A percentile compares a stretch with the other conserved stretches of the same genome.
phyloP scores from a whole-genome alignment of 73 alveolate species.

The Paramecium pentaurelia region DNA sequence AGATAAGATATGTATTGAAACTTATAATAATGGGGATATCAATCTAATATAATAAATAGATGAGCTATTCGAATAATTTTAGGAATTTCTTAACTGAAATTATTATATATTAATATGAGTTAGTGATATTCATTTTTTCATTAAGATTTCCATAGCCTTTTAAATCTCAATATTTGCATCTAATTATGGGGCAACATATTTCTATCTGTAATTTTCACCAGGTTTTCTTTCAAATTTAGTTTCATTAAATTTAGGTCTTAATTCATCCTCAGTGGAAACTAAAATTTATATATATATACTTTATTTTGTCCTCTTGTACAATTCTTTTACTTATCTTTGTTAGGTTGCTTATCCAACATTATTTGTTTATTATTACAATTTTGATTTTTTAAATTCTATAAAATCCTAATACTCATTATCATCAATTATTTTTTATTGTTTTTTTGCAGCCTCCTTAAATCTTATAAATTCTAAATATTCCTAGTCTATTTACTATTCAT shows the following conservation, averaged over 20 bases:
- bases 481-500: not conserved
- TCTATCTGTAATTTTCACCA: conserved; percentile 3
- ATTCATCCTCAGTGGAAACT: not conserved
- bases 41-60: not conserved
- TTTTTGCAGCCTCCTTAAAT: not conserved
- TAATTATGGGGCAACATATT: not conserved
- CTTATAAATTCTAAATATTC: conserved; percentile 1
- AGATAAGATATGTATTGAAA: not conserved
- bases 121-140: not conserved
- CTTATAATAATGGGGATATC: not conserved
- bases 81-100: not conserved
- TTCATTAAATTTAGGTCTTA: not conserved
- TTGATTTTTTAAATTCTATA: not conserved
- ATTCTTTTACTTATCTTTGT: not conserved
- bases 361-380: not conserved
- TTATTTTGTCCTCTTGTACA: not conserved
- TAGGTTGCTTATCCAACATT: not conserved
- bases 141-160: conserved; percentile 10
- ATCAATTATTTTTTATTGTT: not conserved
- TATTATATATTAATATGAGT: not conserved
- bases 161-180: not conserved
- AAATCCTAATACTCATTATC: conserved; percentile 21
- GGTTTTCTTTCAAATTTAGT: conserved; percentile 15
- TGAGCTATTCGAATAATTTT: not conserved
- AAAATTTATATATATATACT: not conserved